Evolutionary conservation across 192 early-diverging fungal genomes (phyloP), one percentile per base, ranked within the genome.

Genomic region (Backusella morwellensis): DNA sequence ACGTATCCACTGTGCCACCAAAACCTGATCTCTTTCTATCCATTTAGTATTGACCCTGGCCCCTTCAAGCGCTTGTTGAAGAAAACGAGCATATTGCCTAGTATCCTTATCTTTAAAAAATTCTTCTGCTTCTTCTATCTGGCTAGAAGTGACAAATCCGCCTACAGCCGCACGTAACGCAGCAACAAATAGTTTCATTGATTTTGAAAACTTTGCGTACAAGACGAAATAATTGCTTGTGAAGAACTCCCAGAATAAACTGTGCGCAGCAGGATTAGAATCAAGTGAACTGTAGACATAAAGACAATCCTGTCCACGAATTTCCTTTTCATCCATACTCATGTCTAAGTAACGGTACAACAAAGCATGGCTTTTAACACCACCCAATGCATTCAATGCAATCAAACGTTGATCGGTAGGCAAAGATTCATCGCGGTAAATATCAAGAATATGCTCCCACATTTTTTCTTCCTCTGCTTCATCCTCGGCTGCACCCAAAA

Each of bases 41-140:
- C 88, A 90, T 71, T 88, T 84, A 50, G 86, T 84, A 78, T 91
- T 90, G 36, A 87, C 84, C 35, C 88, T 83, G 72, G 90, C 87
- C 42, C 85, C 86, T 79, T 95, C 94, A 38, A 95, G 77, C 32
- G 88, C 88, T 86, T 95, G 94, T 52, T 90, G 88, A 66, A 95
- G 78, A 17, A 92, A 87, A 68, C 91, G 86, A 15, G 83, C 83
- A 74, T 91, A 91, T 40, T 90, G 90, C 59, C 85, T 78, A 19
- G 87, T 86, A 32, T 90, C 88, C 75, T 91, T 88, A 71, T 87
- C 87, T 66, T 85, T 82, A 52, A 95, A 91, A 72, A 91, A 90
- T 12, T 78, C 69, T 35, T 90, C 91, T 68, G 91, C 82, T 77
- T 93, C 90, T 73, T 82, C 83, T 76, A 92, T 87, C 41, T 86